Percentiles rank a stretch among this genome's conserved stretches.
These are phyloP conservation scores for Russula sp. DNA, from an alignment of 768 basidiomycete species.

Conservation along the genomic window DNA sequence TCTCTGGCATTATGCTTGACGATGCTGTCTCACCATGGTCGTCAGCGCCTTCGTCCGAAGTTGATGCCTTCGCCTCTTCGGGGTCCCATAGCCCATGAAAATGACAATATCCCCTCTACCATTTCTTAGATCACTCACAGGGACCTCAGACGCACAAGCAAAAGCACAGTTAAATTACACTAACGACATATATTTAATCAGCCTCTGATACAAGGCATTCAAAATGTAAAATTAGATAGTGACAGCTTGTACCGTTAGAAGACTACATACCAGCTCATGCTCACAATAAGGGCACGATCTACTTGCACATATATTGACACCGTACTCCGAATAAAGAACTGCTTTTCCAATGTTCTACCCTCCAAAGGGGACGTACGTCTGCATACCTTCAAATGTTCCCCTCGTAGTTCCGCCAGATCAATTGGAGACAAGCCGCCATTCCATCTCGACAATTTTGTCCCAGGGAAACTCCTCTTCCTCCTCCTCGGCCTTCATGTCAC, in stretches of 20 bases:
- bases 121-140: neutral
- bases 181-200: constrained; percentile 10
- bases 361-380: neutral
- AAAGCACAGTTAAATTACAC: neutral
- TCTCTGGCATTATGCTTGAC: constrained; percentile 75
- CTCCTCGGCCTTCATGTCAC: constrained; percentile 14
- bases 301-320: neutral
- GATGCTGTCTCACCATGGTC: constrained; percentile 49
- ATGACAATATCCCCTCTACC: neutral
- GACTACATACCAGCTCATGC: constrained; percentile 2
- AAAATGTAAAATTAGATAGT: constrained; percentile 18
- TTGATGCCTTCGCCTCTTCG: neutral
- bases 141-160: neutral
- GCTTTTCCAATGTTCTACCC: neutral
- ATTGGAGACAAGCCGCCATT: constrained; percentile 15
- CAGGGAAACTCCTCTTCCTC: constrained; percentile 15
- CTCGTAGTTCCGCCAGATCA: neutral
- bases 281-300: neutral
- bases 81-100: constrained; percentile 17
- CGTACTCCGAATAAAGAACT: neutral
- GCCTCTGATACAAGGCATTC: neutral
- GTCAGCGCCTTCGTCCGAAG: constrained; percentile 16
- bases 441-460: constrained; percentile 15
- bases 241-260: constrained; percentile 13
- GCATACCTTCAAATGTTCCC: neutral